These are phyloP conservation scores for Raffaelea arxii DNA, from an alignment of 2,329 filamentous ascomycete species.

Conservation along the genomic window DNA sequence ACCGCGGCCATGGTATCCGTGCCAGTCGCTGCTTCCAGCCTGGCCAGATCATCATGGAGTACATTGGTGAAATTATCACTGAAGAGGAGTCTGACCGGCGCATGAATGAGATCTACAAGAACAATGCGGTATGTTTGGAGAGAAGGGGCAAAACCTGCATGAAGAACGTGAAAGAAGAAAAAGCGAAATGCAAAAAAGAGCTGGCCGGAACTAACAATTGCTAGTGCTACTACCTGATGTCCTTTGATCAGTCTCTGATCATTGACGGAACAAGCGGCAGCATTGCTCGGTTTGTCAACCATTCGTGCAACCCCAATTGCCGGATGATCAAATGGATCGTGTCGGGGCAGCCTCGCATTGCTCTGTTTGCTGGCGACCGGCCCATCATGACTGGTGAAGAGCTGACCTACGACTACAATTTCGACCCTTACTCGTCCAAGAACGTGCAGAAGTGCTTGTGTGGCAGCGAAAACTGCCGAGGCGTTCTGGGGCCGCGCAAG, in stretches of 20 bases:
- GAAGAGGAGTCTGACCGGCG: slow-evolving; percentile 86
- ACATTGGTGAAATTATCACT: slow-evolving; percentile 95
- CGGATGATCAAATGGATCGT: slow-evolving; percentile 98
- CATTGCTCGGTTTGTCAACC: slow-evolving; percentile 96
- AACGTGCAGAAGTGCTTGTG: slow-evolving; percentile 59
- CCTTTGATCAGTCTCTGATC: slow-evolving; percentile 96
- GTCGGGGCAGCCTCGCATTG: slow-evolving; percentile 87
- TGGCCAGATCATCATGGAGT: slow-evolving; percentile 96
- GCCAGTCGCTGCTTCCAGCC: slow-evolving; percentile 80
- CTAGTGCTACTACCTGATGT: slow-evolving; percentile 97
- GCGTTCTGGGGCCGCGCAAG: slow-evolving; percentile 53
- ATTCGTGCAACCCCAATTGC: slow-evolving; percentile 93
- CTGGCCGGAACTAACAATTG: slow-evolving; percentile 10
- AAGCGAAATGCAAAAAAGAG: no score
- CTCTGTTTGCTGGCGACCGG: slow-evolving; percentile 81
- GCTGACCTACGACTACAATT: slow-evolving; percentile 85
- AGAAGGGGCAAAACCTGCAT: no score
- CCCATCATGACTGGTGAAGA: slow-evolving; percentile 94
- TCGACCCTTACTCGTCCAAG: slow-evolving; percentile 59
- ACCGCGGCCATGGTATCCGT: slow-evolving; percentile 85
- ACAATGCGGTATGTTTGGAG: slow-evolving; percentile 73
- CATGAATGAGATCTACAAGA: slow-evolving; percentile 88
- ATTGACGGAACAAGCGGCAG: slow-evolving; percentile 94
- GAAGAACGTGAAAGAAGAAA: no score
- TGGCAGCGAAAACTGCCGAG: slow-evolving; percentile 53